phyloP scores from a whole-genome alignment of 177 flowering plant species.

The Vitis hybrid region DNA sequence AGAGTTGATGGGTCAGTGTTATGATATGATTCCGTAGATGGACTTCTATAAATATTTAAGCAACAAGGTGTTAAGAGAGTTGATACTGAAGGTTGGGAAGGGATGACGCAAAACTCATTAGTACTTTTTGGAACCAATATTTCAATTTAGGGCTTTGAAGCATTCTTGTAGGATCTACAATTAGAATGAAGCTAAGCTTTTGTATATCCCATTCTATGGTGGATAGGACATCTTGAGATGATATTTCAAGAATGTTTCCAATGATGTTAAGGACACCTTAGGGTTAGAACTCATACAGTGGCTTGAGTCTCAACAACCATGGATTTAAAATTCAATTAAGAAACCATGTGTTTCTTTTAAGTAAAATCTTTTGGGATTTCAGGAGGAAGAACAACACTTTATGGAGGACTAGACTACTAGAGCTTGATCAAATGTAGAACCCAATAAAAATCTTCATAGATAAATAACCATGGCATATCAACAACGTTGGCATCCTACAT shows the following conservation, averaged over 20 bases:
- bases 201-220: conserved; percentile 77
- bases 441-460: conserved; percentile 74
- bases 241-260: conserved; percentile 69
- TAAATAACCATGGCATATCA: conserved; percentile 73
- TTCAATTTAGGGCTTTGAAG: conserved; percentile 52
- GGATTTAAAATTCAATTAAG: conserved; percentile 55
- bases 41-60: conserved; percentile 50
- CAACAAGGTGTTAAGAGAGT: conserved; percentile 57
- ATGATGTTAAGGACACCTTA: conserved; percentile 54
- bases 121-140: conserved; percentile 67
- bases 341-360: conserved; percentile 74
- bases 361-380: conserved; percentile 86
- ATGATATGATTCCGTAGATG: conserved; percentile 58
- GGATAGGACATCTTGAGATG: conserved; percentile 69
- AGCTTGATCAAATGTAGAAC: conserved; percentile 60
- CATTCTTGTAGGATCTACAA: conserved; percentile 79
- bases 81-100: conserved; percentile 51
- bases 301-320: conserved; percentile 44
- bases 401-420: conserved; percentile 70
- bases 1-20: conserved; percentile 54
- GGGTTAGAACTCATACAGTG: conserved; percentile 55
- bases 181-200: conserved; percentile 57
- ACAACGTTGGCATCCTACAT: conserved; percentile 77
- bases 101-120: conserved; percentile 70
- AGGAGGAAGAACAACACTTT: conserved; percentile 28